phyloP scores from a whole-genome alignment of 1,139 yeast species.

The Debaryomyces subglobosus region DNA sequence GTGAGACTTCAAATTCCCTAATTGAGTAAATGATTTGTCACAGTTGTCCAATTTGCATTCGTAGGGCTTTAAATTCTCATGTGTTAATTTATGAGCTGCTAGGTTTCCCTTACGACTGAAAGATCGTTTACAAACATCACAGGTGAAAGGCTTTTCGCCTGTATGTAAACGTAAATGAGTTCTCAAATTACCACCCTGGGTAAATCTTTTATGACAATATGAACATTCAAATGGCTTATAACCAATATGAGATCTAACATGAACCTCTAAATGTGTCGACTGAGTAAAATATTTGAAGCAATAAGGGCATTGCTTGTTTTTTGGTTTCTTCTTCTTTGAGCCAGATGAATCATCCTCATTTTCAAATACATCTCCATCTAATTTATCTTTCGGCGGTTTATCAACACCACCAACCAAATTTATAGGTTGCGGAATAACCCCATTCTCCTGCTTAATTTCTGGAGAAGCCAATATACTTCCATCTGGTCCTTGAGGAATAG shows the following conservation, averaged over 20 bases:
- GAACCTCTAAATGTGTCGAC: slow-evolving; percentile 78
- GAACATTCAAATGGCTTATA: slow-evolving; percentile 78
- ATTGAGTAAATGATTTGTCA: slow-evolving; percentile 83
- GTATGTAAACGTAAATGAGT: slow-evolving; percentile 89
- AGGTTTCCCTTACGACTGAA: slow-evolving; percentile 90
- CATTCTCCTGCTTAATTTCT: slow-evolving; percentile 27
- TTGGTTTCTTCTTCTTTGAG: slow-evolving; percentile 38
- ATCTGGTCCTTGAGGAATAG: slow-evolving; percentile 64
- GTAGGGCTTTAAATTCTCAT: slow-evolving; percentile 76
- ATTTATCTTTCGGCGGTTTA: slow-evolving; percentile 50
- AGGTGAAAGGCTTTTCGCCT: slow-evolving; percentile 85
- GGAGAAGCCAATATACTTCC: slow-evolving; percentile 52
- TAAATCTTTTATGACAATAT: slow-evolving; percentile 78
- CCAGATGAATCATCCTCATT: slow-evolving; percentile 21
- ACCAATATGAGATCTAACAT: slow-evolving; percentile 76
- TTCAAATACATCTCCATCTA: slow-evolving; percentile 13
- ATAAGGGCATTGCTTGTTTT: slow-evolving; percentile 68
- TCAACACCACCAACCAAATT: slow-evolving; percentile 85
- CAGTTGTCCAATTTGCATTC: slow-evolving; percentile 82
- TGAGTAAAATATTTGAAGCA: slow-evolving; percentile 74
- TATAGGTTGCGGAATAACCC: slow-evolving; percentile 59
- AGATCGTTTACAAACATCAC: slow-evolving; percentile 70
- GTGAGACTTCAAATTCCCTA: slow-evolving; percentile 91
- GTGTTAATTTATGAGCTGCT: slow-evolving; percentile 84
- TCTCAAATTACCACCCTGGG: slow-evolving; percentile 90